These are phyloP conservation scores for Phytophthora idaei DNA, from an alignment of 352 stramenopile genomes.

Conservation along the genomic window DNA sequence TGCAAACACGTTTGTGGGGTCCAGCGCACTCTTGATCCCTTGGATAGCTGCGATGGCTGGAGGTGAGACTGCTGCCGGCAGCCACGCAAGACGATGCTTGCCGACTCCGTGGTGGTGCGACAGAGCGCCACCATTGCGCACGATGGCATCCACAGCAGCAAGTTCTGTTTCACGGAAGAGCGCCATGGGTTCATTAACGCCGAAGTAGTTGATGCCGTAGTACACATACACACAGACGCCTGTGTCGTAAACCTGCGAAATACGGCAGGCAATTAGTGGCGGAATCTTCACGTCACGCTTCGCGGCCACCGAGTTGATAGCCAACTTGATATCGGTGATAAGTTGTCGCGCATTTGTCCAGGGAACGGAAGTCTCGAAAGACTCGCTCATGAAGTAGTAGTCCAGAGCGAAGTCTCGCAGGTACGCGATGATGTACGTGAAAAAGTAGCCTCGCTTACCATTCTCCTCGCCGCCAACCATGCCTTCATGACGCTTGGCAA, in stretches of 20 bases:
- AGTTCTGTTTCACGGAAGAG: constrained; percentile 86
- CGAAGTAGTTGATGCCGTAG: constrained; percentile 94
- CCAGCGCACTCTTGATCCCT: constrained; percentile 89
- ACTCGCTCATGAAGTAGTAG: constrained; percentile 93
- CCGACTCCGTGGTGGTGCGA: constrained; percentile 97
- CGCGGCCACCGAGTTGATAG: constrained; percentile 52
- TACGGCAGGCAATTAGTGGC: constrained; percentile 91
- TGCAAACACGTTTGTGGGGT: constrained; percentile 93
- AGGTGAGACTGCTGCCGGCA: constrained; percentile 81
- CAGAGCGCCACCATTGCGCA: constrained; percentile 90
- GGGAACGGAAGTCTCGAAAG: constrained; percentile 88
- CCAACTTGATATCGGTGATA: constrained; percentile 56
- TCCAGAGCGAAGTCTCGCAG: constrained; percentile 93
- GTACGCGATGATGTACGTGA: constrained; percentile 96
- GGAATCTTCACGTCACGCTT: constrained; percentile 61
- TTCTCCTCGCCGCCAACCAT: constrained; percentile 85
- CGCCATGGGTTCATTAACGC: constrained; percentile 74
- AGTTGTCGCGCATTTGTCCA: constrained; percentile 74
- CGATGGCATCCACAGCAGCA: constrained; percentile 83
- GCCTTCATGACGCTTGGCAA: constrained; percentile 81
- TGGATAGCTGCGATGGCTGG: constrained; percentile 69
- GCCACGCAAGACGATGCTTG: constrained; percentile 91
- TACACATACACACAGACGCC: constrained; percentile 97
- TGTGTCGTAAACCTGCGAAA: constrained; percentile 96
- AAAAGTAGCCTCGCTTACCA: constrained; percentile 92